Percentiles rank a stretch among this genome's conserved stretches.
phyloP scores from a whole-genome alignment of 805 yeast species.

The Spathaspora girioi region DNA sequence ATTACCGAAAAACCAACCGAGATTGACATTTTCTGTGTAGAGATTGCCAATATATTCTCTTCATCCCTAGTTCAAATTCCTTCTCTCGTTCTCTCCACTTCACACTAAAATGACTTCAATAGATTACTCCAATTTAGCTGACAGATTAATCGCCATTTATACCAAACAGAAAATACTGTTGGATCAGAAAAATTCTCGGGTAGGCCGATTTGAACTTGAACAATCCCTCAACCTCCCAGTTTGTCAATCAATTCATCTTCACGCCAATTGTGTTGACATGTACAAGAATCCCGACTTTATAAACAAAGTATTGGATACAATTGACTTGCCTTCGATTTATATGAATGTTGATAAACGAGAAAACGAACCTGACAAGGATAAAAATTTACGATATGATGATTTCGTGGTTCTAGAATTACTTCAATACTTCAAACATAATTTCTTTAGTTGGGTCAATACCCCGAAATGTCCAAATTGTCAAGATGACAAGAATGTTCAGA shows the following conservation, averaged over 20 bases:
- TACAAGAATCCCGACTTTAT: conserved; percentile 14
- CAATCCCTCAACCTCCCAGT: conserved; percentile 1
- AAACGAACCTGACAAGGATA: conserved; percentile 13
- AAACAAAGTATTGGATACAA: conserved; percentile 56
- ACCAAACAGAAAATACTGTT: conserved; percentile 5
- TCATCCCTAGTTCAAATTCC: background rate
- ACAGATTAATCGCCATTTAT: conserved; percentile 7
- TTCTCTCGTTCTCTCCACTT: background rate
- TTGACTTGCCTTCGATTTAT: conserved; percentile 60
- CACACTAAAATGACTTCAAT: background rate
- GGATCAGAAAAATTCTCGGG: background rate
- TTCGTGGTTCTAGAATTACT: conserved; percentile 29
- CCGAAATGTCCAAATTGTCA: conserved; percentile 58
- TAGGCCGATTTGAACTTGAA: background rate
- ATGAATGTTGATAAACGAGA: conserved; percentile 55
- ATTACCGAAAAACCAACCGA: background rate
- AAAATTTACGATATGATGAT: conserved; percentile 29
- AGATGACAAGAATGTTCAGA: conserved; percentile 29
- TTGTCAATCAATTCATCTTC: background rate
- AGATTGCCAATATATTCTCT: background rate
- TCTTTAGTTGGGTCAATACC: conserved; percentile 79
- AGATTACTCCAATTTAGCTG: conserved; percentile 7
- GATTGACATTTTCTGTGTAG: background rate
- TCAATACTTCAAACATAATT: conserved; percentile 61
- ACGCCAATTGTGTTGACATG: conserved; percentile 2